Evolutionary conservation across 306 rosid species (phyloP), one percentile per base, ranked within the genome.

Genomic region (Trifolium subterraneum): DNA sequence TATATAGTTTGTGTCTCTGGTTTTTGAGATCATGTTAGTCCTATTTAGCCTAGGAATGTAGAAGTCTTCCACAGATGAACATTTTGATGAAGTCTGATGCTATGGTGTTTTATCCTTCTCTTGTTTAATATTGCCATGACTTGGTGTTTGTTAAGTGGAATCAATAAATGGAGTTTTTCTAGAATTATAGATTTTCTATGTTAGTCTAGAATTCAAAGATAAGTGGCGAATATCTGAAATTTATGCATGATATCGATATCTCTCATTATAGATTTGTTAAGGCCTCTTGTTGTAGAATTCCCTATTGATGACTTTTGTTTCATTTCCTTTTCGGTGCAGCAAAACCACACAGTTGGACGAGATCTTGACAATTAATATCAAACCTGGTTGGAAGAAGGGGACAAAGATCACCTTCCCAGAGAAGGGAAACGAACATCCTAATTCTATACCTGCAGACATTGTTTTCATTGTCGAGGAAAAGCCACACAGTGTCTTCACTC

Each of bases 371-470:
- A 84, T 83, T 4, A 47, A 86, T 15, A 60, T 88, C 61, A 81
- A 86, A 58, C 87, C 89, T 62, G 89, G 89, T 18, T 85, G 92
- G 92, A 87, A 85, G 71, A 87, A 87, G 80, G 89, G 92, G 41
- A 87, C 92, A 10, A 87, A 87, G 84, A 85, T 87, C 82, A 87
- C 87, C 68, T 87, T 85, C 64, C 83, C 86, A 0, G 86, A 87
- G 84, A 87, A 87, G 64, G 92, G 92, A 50, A 87, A 87, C 5
- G 84, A 85, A 78, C 89, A 78, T 25, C 87, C 89, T 10, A 76
- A 85, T 33, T 76, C 83, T 29, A 60, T 55, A 5, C 86, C 89
- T 5, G 84, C 92, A 1, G 89, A 87, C 72, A 82, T 87, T 41
- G 81, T 87, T 31, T 87, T 85, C 72, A 71, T 85, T 31, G 44